Evolutionary conservation across 352 stramenopile species (phyloP).

Genomic region (Globisporangium solare): DNA sequence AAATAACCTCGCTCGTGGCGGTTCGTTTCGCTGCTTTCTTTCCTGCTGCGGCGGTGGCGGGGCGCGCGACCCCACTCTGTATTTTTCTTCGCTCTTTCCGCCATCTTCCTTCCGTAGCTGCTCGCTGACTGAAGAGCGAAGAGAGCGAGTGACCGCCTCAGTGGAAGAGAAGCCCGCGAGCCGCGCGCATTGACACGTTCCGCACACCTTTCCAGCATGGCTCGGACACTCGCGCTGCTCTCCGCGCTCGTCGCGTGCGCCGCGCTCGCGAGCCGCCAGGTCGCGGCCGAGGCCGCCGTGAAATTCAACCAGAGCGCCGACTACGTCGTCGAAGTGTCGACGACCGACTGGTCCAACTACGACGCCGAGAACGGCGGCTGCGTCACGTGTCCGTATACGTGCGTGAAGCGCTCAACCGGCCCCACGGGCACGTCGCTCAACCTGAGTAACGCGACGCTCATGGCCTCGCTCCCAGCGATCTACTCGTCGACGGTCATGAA

Average conservation of each 20-base stretch:
- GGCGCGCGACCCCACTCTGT: constrained; percentile 7
- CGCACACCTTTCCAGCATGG: not conserved
- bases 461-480: constrained; percentile 60
- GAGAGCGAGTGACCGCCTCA: not conserved
- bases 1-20: not conserved
- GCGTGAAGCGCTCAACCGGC: constrained; percentile 60
- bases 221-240: constrained; percentile 8
- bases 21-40: constrained; percentile 1
- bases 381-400: constrained; percentile 86
- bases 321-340: constrained; percentile 68
- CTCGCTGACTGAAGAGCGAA: not conserved
- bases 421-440: constrained; percentile 81
- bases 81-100: constrained; percentile 15
- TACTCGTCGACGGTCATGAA: constrained; percentile 66
- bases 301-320: constrained; percentile 68
- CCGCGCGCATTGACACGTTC: not conserved
- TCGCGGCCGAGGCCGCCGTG: constrained; percentile 18
- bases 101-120: constrained; percentile 1
- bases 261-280: constrained; percentile 12
- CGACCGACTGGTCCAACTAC: constrained; percentile 82
- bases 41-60: not conserved
- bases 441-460: constrained; percentile 66
- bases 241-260: constrained; percentile 13
- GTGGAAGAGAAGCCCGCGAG: not conserved
- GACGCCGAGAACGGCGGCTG: constrained; percentile 67